These are phyloP conservation scores for Coleophoma cylindrospora DNA, from an alignment of 2,329 filamentous ascomycete species.

Conservation along the genomic window DNA sequence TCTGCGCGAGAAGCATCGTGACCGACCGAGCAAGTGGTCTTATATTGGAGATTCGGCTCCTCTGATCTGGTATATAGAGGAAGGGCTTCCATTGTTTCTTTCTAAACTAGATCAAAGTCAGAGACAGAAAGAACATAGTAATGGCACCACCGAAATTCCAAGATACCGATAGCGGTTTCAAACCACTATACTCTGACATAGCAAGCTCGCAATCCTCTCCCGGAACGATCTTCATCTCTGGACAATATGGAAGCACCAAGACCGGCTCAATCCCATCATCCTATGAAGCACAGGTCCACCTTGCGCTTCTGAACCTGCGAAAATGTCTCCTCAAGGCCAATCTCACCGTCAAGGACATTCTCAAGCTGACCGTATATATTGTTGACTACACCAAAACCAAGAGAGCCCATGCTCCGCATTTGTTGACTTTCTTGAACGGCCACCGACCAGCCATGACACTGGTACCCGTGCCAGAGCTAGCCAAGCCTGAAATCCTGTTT, in stretches of 20 bases:
- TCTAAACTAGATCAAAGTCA: background rate
- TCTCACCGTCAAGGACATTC: conserved; percentile 30
- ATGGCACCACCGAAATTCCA: background rate
- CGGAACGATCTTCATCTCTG: background rate
- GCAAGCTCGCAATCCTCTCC: background rate
- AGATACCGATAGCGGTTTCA: background rate
- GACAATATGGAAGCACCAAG: background rate
- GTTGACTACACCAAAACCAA: conserved; percentile 35
- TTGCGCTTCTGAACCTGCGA: background rate
- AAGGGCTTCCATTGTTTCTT: background rate
- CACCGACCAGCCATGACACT: conserved; percentile 38
- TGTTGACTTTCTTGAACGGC: conserved; percentile 31
- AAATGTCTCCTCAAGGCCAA: conserved; percentile 24
- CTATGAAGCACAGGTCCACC: background rate
- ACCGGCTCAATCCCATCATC: background rate
- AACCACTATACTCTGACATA: background rate
- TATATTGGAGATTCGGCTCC: background rate
- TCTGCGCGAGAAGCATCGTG: background rate
- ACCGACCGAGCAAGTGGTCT: no score
- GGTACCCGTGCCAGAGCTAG: conserved; percentile 35
- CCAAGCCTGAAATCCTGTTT: conserved; percentile 32
- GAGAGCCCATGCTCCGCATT: conserved; percentile 30
- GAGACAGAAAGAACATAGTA: background rate
- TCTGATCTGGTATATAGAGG: background rate
- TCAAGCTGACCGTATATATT: conserved; percentile 37